Evolutionary conservation across 192 early-diverging fungal species (phyloP).

Genomic region (Mortierella alpina): DNA sequence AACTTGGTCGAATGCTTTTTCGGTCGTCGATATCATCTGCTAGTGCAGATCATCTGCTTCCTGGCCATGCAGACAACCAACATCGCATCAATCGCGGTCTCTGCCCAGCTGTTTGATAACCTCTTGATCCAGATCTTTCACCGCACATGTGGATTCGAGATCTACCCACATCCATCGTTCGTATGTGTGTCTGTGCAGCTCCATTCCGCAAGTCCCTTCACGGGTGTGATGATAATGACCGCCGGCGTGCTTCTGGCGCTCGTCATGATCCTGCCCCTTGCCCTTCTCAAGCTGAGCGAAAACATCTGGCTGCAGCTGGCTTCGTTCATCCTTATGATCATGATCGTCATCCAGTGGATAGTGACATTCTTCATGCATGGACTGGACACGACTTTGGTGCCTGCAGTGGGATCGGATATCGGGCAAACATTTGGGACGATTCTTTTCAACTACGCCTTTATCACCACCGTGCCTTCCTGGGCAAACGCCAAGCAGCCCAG

Average conservation of each 20-base stretch:
- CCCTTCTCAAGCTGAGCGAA: constrained; percentile 71
- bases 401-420: constrained; percentile 58
- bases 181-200: constrained; percentile 58
- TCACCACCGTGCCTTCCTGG: constrained; percentile 75
- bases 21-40: constrained; percentile 67
- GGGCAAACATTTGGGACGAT: constrained; percentile 70
- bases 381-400: constrained; percentile 65
- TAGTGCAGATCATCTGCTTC: constrained; percentile 73
- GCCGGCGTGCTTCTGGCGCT: constrained; percentile 14
- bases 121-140: constrained; percentile 70
- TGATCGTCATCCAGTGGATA: constrained; percentile 69
- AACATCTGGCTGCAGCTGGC: constrained; percentile 75
- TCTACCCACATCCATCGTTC: constrained; percentile 65
- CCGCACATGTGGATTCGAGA: constrained; percentile 73
- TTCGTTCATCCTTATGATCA: constrained; percentile 62
- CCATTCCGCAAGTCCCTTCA: constrained; percentile 26
- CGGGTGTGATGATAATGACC: constrained; percentile 26
- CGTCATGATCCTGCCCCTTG: constrained; percentile 67
- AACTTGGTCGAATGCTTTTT: constrained; percentile 74
- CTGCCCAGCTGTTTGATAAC: constrained; percentile 76
- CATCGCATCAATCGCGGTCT: constrained; percentile 77
- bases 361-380: constrained; percentile 67
- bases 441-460: constrained; percentile 79
- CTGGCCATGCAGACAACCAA: constrained; percentile 77
- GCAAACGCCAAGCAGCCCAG: constrained; percentile 69